Conservation (phyloP, 768 basidiomycete genomes). For the Agaricus blazei region DNA sequence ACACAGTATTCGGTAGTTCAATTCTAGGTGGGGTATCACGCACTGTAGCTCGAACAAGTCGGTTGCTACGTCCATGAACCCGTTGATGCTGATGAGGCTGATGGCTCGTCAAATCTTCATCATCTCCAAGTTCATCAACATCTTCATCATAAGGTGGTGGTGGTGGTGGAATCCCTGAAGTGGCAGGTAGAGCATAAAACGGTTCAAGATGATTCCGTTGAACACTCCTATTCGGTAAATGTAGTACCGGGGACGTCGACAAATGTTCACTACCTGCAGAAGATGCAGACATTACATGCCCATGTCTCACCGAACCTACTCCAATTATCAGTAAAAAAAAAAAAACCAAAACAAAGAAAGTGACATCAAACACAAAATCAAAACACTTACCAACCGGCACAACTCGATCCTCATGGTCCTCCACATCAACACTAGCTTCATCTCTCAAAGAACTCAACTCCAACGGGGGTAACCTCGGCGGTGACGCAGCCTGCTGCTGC, state of each 20-base stretch:
- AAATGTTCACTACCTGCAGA: not conserved
- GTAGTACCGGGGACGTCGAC: not conserved
- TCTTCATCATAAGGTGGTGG: not conserved
- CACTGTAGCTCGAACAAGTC: not conserved
- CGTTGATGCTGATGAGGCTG: not conserved
- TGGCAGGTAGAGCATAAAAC: not conserved
- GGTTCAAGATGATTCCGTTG: not conserved
- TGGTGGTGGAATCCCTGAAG: not conserved
- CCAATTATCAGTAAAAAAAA: not conserved
- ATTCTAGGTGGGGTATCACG: slow-evolving; percentile 1
- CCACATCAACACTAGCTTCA: not conserved
- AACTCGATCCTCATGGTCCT: not conserved
- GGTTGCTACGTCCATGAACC: not conserved
- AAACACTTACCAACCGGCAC: not conserved
- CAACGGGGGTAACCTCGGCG: slow-evolving; percentile 9
- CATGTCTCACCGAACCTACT: not conserved
- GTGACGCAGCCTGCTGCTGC: not conserved
- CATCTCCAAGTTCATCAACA: not conserved
- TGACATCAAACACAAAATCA: not conserved
- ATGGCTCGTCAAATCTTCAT: not conserved
- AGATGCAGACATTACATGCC: not conserved
- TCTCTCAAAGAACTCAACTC: slow-evolving; percentile 3
- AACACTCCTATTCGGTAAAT: not conserved
- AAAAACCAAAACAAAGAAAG: not conserved
- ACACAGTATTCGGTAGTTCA: slow-evolving; percentile 2